Base-by-base conservation (phyloP, 257 asterid genomes). In the Cordia subcordata region DNA sequence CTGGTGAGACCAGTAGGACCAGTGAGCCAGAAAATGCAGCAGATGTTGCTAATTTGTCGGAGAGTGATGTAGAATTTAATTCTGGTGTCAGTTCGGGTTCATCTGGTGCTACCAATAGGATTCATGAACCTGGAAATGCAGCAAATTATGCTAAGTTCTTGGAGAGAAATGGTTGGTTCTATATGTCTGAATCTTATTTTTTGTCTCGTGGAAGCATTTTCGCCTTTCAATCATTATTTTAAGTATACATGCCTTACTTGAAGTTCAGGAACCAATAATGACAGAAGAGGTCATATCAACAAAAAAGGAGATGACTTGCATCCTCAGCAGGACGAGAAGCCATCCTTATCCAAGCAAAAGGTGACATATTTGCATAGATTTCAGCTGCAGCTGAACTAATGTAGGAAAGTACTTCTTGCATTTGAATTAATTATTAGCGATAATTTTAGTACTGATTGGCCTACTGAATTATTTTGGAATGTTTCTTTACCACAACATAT, bases 121-220 rank as follows among this genome's bases (percentile, higher is more conserved):
- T 11, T 20, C 13, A 18, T 10, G 56, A 52, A 52, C 13, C 33
- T 10, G 5, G 14, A 18, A 52, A 52, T 18, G n/a, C 12, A 52
- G 8, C 16, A 8, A n/a, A 42, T 42, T 4, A 42, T 42, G 10
- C 47, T 42, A 27, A 27, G 3, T 27, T 27, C 49, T 75, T 45
- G 18, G 64, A 52, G 69, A 62, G 17, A 44, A 79, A 73, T 66
- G 99, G 99, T 88, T 61, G 65, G 88, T 84, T 53, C 63, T 68
- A 8, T 58, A 67, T 64, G 33, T 52, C 32, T 11, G 8, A 52
- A 13, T 17, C 10, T 21, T 52, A 5, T 52, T 52, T 4, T 52
- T 19, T 52, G 14, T 52, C 9, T 52, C 10, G 0, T 18, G 19
- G 56, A 49, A 16, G 37, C 37, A 60, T 44, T 18, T 23, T 52